These are phyloP conservation scores for Penicillium sp. DNA, from an alignment of 2,329 filamentous ascomycete species.

Conservation along the genomic window DNA sequence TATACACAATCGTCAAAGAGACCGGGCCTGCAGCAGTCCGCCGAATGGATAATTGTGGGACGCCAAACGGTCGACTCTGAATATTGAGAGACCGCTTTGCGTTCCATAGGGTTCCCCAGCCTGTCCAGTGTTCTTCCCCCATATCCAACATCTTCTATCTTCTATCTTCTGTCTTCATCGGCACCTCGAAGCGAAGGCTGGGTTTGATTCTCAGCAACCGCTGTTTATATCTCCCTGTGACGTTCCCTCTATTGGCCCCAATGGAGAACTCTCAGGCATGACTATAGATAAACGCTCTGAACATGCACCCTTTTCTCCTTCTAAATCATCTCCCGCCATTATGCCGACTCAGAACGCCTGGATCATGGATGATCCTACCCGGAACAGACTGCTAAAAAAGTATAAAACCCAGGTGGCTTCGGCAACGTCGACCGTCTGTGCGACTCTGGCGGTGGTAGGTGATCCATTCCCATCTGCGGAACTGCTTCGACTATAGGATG, in stretches of 20 bases:
- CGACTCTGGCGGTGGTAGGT: constrained; percentile 51
- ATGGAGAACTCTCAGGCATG: constrained; percentile 42
- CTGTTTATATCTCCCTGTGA: neutral
- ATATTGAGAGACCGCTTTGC: constrained; percentile 55
- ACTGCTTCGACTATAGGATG: neutral
- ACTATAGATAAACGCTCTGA: constrained; percentile 44
- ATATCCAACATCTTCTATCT: no score
- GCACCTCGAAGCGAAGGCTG: no score
- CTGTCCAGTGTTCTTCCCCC: constrained; percentile 28
- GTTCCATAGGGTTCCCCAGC: constrained; percentile 56
- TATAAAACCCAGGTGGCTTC: constrained; percentile 54
- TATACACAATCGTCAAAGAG: neutral
- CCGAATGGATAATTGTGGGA: constrained; percentile 54
- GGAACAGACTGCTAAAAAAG: constrained; percentile 49
- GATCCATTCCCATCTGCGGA: neutral
- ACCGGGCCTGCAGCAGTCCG: constrained; percentile 24
- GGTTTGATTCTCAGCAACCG: neutral
- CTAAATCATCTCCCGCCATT: constrained; percentile 36
- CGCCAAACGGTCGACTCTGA: constrained; percentile 54
- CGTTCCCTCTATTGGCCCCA: constrained; percentile 14
- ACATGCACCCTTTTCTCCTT: constrained; percentile 45
- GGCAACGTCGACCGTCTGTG: constrained; percentile 48
- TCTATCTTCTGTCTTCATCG: no score
- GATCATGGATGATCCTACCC: constrained; percentile 45
- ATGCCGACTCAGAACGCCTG: constrained; percentile 38